Evolutionary conservation across 176 grass and related monocot genomes (phyloP).

Genomic region (Ensete ventricosum): DNA sequence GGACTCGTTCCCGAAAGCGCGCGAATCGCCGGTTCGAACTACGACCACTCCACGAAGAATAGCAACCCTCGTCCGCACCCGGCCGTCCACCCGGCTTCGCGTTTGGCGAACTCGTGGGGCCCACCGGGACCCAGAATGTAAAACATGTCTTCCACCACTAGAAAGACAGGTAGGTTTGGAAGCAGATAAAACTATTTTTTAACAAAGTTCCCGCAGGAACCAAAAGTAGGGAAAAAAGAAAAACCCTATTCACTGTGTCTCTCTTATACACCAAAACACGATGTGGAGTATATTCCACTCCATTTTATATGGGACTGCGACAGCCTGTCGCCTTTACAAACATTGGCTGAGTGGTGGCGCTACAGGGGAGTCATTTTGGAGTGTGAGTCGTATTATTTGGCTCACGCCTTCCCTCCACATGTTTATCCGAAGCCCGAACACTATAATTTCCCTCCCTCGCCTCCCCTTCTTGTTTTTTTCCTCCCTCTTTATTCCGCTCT

Average conservation of each 20-base stretch:
- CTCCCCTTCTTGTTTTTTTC: not conserved
- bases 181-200: not conserved
- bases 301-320: not conserved
- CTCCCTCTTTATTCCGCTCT: not conserved
- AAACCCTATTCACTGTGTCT: not conserved
- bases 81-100: not conserved
- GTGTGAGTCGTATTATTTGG: constrained; percentile 1
- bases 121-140: too few species aligned
- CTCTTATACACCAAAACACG: not conserved
- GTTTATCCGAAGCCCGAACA: constrained; percentile 7
- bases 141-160: not conserved
- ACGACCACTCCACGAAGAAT: not conserved
- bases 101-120: too few species aligned
- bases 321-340: not conserved
- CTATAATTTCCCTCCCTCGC: constrained; percentile 14
- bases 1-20: not conserved
- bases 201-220: not conserved
- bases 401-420: constrained; percentile 16
- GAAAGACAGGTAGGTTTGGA: not conserved
- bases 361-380: not conserved
- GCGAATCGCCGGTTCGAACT: constrained; percentile 10
- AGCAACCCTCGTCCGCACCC: not conserved
- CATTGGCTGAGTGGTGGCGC: not conserved
- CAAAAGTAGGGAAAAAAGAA: not conserved
- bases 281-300: not conserved